phyloP scores from a whole-genome alignment of 352 stramenopile species.

The Globisporangium lucens region DNA sequence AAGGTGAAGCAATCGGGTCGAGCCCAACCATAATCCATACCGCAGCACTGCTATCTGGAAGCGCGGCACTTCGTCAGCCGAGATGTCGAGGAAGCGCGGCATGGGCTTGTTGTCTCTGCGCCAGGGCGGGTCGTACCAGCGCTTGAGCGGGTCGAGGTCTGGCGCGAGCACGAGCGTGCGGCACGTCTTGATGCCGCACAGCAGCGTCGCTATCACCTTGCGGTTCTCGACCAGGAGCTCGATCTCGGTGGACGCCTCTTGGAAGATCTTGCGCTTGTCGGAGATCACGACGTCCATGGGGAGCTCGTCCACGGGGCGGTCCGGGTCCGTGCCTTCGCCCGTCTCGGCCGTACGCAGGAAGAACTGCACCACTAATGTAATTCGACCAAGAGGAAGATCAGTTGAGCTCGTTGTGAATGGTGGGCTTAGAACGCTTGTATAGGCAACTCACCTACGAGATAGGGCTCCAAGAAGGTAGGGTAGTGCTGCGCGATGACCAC shows the following conservation, averaged over 20 bases:
- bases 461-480: conserved; percentile 54
- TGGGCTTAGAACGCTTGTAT: neutral
- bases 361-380: conserved; percentile 44
- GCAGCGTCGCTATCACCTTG: conserved; percentile 42
- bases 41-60: conserved; percentile 56
- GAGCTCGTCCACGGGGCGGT: conserved; percentile 51
- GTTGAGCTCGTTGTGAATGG: neutral
- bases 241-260: conserved; percentile 69
- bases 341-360: conserved; percentile 63
- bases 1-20: neutral
- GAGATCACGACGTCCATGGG: conserved; percentile 49
- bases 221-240: conserved; percentile 62
- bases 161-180: conserved; percentile 41
- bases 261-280: conserved; percentile 43
- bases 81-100: conserved; percentile 41
- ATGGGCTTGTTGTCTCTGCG: conserved; percentile 40
- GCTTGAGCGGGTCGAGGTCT: conserved; percentile 44
- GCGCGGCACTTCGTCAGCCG: conserved; percentile 40
- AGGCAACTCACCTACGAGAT: conserved; percentile 22
- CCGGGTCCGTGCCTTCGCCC: conserved; percentile 54
- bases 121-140: conserved; percentile 65
- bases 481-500: conserved; percentile 58
- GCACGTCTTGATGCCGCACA: conserved; percentile 41
- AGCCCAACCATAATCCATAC: conserved; percentile 8
- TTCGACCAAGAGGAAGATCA: neutral